These are phyloP conservation scores for Vishniacozyma victoriae DNA, from an alignment of 768 basidiomycete species.

Conservation along the genomic window DNA sequence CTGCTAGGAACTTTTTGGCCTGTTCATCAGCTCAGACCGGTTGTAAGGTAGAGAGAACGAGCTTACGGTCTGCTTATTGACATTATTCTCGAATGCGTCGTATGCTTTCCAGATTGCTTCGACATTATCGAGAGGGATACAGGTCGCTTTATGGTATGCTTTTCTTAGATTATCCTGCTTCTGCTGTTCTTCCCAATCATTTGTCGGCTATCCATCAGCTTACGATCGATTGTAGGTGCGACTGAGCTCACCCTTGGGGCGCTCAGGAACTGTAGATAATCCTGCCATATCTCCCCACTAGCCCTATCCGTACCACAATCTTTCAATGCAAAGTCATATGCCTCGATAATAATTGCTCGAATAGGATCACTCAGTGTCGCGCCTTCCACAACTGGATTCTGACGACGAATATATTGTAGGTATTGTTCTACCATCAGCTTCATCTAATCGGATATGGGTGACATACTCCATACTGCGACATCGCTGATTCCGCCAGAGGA, in stretches of 20 bases:
- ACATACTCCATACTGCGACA: constrained; percentile 69
- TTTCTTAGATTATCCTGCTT: constrained; percentile 89
- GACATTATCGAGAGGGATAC: constrained; percentile 88
- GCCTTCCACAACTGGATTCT: constrained; percentile 51
- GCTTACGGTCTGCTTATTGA: constrained; percentile 78
- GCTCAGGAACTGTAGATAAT: constrained; percentile 79
- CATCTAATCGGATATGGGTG: not conserved
- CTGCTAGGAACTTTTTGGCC: constrained; percentile 93
- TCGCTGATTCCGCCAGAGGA: constrained; percentile 50
- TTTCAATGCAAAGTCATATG: constrained; percentile 87
- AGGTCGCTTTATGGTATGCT: constrained; percentile 87
- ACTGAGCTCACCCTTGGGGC: not conserved
- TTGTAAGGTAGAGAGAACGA: not conserved
- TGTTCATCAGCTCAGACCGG: constrained; percentile 29
- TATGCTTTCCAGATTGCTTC: constrained; percentile 90
- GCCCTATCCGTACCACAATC: constrained; percentile 89
- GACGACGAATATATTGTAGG: constrained; percentile 82
- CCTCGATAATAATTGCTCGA: constrained; percentile 72
- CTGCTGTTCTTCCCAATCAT: constrained; percentile 92
- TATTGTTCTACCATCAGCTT: constrained; percentile 59
- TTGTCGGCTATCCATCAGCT: constrained; percentile 53
- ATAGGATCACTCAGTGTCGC: constrained; percentile 50
- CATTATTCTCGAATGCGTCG: constrained; percentile 78
- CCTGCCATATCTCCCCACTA: constrained; percentile 84
- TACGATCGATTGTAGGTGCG: not conserved